Base-by-base conservation (phyloP, 2,329 filamentous ascomycete species). In the Fusarium tjaetaba region DNA sequence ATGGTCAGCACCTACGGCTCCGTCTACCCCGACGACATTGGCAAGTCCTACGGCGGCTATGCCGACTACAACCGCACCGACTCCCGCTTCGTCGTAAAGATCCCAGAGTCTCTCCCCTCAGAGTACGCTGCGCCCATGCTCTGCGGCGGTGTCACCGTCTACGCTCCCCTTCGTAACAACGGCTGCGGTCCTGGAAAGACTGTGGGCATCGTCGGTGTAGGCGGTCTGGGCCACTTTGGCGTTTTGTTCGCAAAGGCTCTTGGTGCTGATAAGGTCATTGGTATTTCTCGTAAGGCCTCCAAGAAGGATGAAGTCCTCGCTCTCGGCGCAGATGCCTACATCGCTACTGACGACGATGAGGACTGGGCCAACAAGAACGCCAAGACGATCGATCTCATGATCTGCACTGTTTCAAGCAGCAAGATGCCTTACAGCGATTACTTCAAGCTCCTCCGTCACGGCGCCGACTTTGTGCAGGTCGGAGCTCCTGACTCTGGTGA, bases 71-170 rank as follows among this genome's bases (percentile, higher is more conserved):
- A 81, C 68, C 79, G 80, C 38, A 78, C 74, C 41, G 74, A 79
- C 34, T 78, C 72, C 2, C 78, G 74, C 38, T 93, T 92, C 70
- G 82, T 82, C 39, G 76, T 86, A 60, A 85, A 85, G 78, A 85
- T 86, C 46, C 84, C 84, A 22, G 83, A 85, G 32, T 77, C 73
- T 16, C 70, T 86, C 2, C 69, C 78, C n/a, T 80, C 80, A 3
- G 84, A 82, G 42, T 71, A 82, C 42, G 83, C 84, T 14, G 85
- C 91, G 22, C 91, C 92, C 7, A 89, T 94, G 88, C 84, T 94
- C 56, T 94, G 92, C 75, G 92, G 87, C 20, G 92, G 92, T 26
- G 86, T 93, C 45, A 94, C 92, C 0, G 85, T 91, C 15, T 94
- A 86, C 76, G 84, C 86, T 13, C 92, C 92, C 2, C 80, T 94